Base-by-base conservation (phyloP, 2,329 filamentous ascomycete genomes). In the Verticillium nonalfalfae region DNA sequence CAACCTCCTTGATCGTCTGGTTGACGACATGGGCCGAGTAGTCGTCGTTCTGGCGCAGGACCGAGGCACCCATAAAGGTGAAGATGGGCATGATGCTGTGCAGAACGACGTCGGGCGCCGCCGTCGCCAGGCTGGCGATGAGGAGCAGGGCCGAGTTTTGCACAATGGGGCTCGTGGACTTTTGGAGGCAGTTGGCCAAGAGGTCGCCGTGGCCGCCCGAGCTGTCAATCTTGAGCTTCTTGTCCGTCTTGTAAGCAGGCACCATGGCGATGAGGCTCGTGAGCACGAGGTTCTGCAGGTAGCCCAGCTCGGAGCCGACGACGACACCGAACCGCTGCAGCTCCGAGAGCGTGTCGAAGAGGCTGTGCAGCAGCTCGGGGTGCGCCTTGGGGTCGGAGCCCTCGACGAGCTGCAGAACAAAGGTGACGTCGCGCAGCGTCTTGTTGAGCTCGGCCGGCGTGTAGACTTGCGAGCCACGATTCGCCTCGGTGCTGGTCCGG, bases 41-140 rank as follows among this genome's bases (percentile, higher is more conserved):
- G 68, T 98, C 94, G 69, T 99, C 96, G 68, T 91, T 92, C 76
- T 97, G 94, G 57, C 91, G 88, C 58, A 99, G 83, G 21, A 97
- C 89, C 3, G 91, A 97, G 54, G 89, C 90, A 52, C 94, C 93
- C 89, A 98, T 97, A 72, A 98, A 97, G 0, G 95, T 98, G 77
- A 99, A 99, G 59, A 99, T 94, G 13, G 95, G 95, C 95, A 99
- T 99, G 60, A 99, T 91, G 68, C 93, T 97, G 76, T 99, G 94
- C 61, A 99, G 82, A 3, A 99, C 91, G 57, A 96, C 79, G 72
- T 97, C 93, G 0, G 96, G 95, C 0, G 92, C 91, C 67, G 93
- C 90, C 45, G 89, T 89, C 26, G 95, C 94, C 50, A 99, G 81
- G 61, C 88, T 90, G 31, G 94, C 93, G 62, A 98, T 91, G 33